Base-by-base conservation (phyloP, 179 eudicot genomes). In the Amaranthus tricolor region DNA sequence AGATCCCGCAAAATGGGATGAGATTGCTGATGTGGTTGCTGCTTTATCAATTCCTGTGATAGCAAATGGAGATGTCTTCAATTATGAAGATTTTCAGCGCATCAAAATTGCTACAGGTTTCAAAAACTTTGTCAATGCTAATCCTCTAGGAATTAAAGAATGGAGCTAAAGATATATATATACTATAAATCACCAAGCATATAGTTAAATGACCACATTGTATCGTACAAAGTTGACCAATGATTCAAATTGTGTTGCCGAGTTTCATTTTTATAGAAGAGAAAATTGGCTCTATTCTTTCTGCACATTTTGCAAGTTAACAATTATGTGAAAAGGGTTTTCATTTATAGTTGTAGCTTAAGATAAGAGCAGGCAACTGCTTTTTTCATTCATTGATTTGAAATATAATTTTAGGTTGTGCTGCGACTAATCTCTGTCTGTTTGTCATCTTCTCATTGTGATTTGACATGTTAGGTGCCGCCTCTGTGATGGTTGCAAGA, bases 1-100 rank as follows among this genome's bases (percentile, higher is more conserved):
- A 77, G 98, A 93, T 88, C 93, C 96, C 76, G 98, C 98, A 61
- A 89, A 91, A 83, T 93, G 98, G 98, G 70, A 81, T 87, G 97
- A 93, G 76, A 89, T 91, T 76, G 95, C 98, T 48, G 91, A 86
- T 85, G 93, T 93, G 73, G 96, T 91, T 64, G 76, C 93, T 53
- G 90, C 98, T 49, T 75, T 93, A 54, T 91, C 98, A 65, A 91
- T 93, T 75, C 95, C 98, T 58, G 93, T 91, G 49, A 88, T 93
- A 72, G 95, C 98, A 72, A 93, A 93, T 79, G 98, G 98, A 53
- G 98, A 93, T 87, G 90, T 93, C 51, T 93, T 93, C 74, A 85
- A 87, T 58, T 91, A 89, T 80, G 89, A 89, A 66, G 97, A 93
- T 83, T 77, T 91, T 73, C 81, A 87, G 72, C 88, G 86, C 76